Conservation (phyloP, 2,329 filamentous ascomycete species). For the Venturia nashicola region DNA sequence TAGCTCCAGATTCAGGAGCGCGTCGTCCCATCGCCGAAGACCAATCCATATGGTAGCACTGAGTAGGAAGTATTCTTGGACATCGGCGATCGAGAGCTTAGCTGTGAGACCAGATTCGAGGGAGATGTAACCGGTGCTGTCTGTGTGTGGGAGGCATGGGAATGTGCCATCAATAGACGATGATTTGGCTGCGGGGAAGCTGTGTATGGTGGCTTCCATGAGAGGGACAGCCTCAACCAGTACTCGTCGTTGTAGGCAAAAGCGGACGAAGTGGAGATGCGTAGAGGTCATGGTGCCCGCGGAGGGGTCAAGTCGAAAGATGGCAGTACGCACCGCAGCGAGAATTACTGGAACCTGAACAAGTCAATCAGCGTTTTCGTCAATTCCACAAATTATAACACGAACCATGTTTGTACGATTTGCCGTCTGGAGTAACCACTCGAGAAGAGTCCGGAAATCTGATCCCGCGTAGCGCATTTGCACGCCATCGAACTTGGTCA, state of each 20-base stretch:
- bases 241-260: slow-evolving; percentile 43
- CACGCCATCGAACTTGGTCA: slow-evolving; percentile 37
- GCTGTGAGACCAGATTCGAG: slow-evolving; percentile 44
- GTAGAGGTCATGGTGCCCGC: slow-evolving; percentile 53
- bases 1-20: slow-evolving; percentile 34
- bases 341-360: slow-evolving; percentile 15
- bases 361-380: not conserved
- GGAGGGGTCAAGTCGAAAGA: slow-evolving; percentile 55
- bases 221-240: slow-evolving; percentile 46
- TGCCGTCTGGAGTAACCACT: slow-evolving; percentile 15
- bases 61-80: slow-evolving; percentile 44
- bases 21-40: slow-evolving; percentile 28
- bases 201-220: slow-evolving; percentile 53
- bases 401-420: not conserved
- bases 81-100: slow-evolving; percentile 36
- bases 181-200: slow-evolving; percentile 38
- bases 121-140: slow-evolving; percentile 48
- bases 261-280: slow-evolving; percentile 45
- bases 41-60: slow-evolving; percentile 37
- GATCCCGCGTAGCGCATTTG: slow-evolving; percentile 43
- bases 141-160: slow-evolving; percentile 27
- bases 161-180: slow-evolving; percentile 25
- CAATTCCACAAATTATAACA: not conserved
- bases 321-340: slow-evolving; percentile 34
- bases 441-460: slow-evolving; percentile 34